Evolutionary conservation across 768 basidiomycete species (phyloP), one percentile per base, ranked within the genome.

Genomic region (Lepiota venenata): DNA sequence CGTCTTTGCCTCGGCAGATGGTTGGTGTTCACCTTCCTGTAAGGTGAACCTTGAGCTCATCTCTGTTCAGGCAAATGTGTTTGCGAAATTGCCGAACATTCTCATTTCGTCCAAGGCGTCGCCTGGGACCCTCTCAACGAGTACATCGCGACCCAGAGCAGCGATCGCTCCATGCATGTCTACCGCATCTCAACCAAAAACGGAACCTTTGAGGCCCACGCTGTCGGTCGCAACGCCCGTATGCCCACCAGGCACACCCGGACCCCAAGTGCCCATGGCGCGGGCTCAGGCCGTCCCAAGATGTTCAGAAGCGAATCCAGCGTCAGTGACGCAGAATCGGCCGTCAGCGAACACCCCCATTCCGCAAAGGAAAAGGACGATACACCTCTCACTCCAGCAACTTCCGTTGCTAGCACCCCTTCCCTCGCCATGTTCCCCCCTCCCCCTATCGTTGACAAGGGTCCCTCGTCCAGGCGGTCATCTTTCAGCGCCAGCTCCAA

Each of bases 61-160:
- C 32, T 36, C 37, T 38, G 20, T 38, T 22, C 63, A 93, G 93
- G 93, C 25, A 87, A 88, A 75, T 91, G 90, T 63, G 79, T 97
- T 11, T 83, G 85, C 61, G 91, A 94, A 67, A 88, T 95, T 56
- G 88, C 91, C 1, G 96, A 98, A 63, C 97, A 99, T 69, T 84
- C 81, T 32, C 96, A 98, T 69, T 98, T 91, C 65, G 97, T 99
- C 0, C 97, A 99, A 74, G 97, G 97, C 8, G 97, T 98, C 25
- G 92, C 96, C 0, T 99, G 97, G 97, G 97, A 99, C 60, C 97
- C 97, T 1, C 71, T 97, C 62, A 94, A 96, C 67, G 93, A 97
- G 68, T 98, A 90, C 65, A 91, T 99, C 57, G 95, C 97, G 3
- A 98, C 97, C 0, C 97, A 99, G 66, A 93, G 91, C 68, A 92